Conservation (phyloP, 108 stramenopile genomes). For the Nitzschia sp. region DNA sequence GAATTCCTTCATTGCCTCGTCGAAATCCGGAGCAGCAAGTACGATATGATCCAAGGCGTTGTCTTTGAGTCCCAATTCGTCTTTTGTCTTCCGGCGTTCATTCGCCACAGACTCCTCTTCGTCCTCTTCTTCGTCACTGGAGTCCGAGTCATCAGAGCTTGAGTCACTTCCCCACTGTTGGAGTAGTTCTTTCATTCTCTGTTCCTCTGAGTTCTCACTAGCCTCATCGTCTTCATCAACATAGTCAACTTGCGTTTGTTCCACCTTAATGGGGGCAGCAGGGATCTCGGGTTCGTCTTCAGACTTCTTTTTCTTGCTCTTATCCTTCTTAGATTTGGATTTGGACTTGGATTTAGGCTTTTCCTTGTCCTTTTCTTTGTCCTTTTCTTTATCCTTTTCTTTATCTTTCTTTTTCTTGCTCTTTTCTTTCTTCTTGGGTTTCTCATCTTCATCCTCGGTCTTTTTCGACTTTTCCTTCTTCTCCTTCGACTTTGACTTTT, state of each 20-base stretch:
- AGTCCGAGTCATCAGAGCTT: not conserved
- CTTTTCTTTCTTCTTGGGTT: not conserved
- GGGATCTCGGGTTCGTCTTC: not conserved
- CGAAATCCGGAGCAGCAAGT: conserved; percentile 23
- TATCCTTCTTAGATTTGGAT: conserved; percentile 6
- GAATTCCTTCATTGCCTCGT: conserved; percentile 27
- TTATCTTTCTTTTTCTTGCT: not conserved
- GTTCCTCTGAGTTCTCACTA: conserved; percentile 18
- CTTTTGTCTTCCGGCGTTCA: conserved; percentile 13
- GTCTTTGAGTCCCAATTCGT: conserved; percentile 18
- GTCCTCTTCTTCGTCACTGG: conserved; percentile 4
- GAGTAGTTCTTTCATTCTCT: conserved; percentile 15
- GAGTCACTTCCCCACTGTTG: conserved; percentile 22
- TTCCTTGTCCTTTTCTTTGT: conserved; percentile 16
- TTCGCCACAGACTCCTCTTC: not conserved
- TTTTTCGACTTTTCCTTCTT: conserved; percentile 12
- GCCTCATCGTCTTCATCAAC: conserved; percentile 15
- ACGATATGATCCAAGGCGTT: conserved; percentile 25
- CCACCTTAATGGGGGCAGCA: not conserved
- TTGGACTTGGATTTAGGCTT: conserved; percentile 2
- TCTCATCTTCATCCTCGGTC: not conserved
- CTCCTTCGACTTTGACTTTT: not conserved
- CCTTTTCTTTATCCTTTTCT: conserved; percentile 6
- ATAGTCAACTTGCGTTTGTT: conserved; percentile 4
- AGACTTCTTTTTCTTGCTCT: conserved; percentile 12